Conservation (phyloP, 768 basidiomycete genomes). For the Crucibulum laeve region DNA sequence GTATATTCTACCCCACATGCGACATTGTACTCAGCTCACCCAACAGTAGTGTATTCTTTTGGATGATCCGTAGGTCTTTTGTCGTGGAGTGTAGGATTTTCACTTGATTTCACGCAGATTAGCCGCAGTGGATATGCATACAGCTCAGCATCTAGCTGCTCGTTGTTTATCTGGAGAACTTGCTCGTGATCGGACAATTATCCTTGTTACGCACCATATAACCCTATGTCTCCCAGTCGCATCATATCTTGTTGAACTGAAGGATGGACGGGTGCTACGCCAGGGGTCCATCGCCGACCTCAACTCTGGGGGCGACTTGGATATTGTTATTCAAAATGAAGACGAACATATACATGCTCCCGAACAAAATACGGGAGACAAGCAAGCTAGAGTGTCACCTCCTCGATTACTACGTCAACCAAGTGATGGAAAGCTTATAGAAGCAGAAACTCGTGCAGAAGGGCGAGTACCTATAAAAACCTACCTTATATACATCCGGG, state of each 20-base stretch:
- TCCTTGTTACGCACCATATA: conserved; percentile 84
- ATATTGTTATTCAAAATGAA: conserved; percentile 39
- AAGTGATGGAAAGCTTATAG: conserved; percentile 50
- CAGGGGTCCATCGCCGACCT: conserved; percentile 50
- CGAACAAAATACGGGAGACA: conserved; percentile 7
- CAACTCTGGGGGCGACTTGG: conserved; percentile 34
- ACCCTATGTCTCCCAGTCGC: conserved; percentile 66
- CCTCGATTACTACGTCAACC: conserved; percentile 7
- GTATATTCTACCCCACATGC: conserved; percentile 18
- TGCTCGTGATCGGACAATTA: conserved; percentile 61
- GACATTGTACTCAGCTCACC: conserved; percentile 1
- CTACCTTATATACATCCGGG: conserved; percentile 60
- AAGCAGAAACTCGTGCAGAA: conserved; percentile 62
- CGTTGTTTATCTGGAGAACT: conserved; percentile 62
- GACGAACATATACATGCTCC: conserved; percentile 39
- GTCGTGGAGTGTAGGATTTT: neutral
- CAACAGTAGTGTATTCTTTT: conserved; percentile 47
- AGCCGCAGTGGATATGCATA: conserved; percentile 76
- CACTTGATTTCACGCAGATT: conserved; percentile 34
- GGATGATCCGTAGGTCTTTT: conserved; percentile 60
- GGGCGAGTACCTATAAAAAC: conserved; percentile 56
- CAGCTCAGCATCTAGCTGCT: conserved; percentile 63
- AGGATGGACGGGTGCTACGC: conserved; percentile 40
- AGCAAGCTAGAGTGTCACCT: no score
- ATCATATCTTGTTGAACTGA: conserved; percentile 61